Evolutionary conservation across 2,329 filamentous ascomycete genomes (phyloP).

Genomic region (Nothophaeocryptopus gaeumannii): DNA sequence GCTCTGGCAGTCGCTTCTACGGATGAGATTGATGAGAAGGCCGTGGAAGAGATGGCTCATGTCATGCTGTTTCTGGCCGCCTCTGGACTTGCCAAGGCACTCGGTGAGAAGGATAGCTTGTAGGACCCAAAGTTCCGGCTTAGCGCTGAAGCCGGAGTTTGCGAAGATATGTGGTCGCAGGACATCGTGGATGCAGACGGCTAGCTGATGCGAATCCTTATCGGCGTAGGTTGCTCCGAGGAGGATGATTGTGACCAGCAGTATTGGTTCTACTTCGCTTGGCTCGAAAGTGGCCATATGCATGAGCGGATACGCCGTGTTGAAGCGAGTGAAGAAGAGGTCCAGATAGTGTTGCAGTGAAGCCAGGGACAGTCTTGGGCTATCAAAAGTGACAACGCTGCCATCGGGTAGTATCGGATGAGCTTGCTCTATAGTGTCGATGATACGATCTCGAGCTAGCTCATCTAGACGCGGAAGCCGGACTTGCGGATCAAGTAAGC

Average conservation of each 20-base stretch:
- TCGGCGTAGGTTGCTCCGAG: slow-evolving; percentile 62
- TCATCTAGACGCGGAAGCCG: slow-evolving; percentile 32
- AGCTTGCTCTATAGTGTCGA: slow-evolving; percentile 53
- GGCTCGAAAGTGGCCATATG: slow-evolving; percentile 58
- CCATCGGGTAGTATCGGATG: slow-evolving; percentile 51
- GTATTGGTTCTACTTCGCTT: slow-evolving; percentile 48
- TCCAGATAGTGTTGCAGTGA: slow-evolving; percentile 57
- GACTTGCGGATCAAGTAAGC: slow-evolving; percentile 4
- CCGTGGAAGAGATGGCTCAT: slow-evolving; percentile 61
- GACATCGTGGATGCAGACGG: slow-evolving; percentile 61
- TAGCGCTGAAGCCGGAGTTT: slow-evolving; percentile 55
- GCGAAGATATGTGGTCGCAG: slow-evolving; percentile 59
- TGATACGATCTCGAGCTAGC: slow-evolving; percentile 40
- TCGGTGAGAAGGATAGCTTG: slow-evolving; percentile 62
- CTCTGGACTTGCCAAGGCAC: slow-evolving; percentile 62
- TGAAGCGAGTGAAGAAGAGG: slow-evolving; percentile 61
- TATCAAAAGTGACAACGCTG: slow-evolving; percentile 45
- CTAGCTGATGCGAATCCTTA: slow-evolving; percentile 58
- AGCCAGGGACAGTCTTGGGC: slow-evolving; percentile 51
- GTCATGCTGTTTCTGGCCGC: slow-evolving; percentile 62
- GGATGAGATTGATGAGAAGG: slow-evolving; percentile 54
- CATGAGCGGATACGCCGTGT: slow-evolving; percentile 59
- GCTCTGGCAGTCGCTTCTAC: slow-evolving; percentile 52
- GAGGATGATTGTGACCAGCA: slow-evolving; percentile 55
- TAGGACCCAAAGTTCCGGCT: slow-evolving; percentile 60